Evolutionary conservation across 441 rosid species (phyloP).

Genomic region (Populus hybrid): DNA sequence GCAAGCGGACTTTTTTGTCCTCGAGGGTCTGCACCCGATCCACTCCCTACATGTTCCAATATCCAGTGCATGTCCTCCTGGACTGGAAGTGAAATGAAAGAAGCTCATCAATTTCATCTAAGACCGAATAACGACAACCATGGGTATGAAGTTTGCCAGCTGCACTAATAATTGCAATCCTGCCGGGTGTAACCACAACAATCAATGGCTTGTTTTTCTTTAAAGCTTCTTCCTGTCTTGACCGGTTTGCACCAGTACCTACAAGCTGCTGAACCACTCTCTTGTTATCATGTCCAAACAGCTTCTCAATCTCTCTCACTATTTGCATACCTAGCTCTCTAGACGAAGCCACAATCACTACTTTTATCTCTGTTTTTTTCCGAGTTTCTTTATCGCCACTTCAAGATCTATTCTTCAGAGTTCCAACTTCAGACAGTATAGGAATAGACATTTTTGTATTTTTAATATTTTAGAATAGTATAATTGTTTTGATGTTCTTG

Average conservation of each 20-base stretch:
- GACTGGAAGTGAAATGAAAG: slow-evolving; percentile 78
- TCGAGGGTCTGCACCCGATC: slow-evolving; percentile 46
- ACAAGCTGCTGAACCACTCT: slow-evolving; percentile 87
- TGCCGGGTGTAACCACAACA: slow-evolving; percentile 92
- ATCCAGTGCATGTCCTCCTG: slow-evolving; percentile 85
- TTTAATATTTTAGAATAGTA: slow-evolving; percentile 12
- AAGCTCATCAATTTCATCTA: slow-evolving; percentile 91
- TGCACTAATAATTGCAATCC: slow-evolving; percentile 89
- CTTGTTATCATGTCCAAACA: slow-evolving; percentile 72
- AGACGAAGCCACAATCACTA: slow-evolving; percentile 89
- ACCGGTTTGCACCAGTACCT: slow-evolving; percentile 94
- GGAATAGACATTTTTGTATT: slow-evolving; percentile 61
- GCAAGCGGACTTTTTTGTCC: slow-evolving; percentile 28
- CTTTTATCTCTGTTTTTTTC: slow-evolving; percentile 64
- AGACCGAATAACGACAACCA: slow-evolving; percentile 73
- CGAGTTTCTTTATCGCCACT: slow-evolving; percentile 31
- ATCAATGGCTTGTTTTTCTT: slow-evolving; percentile 88
- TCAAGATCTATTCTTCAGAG: slow-evolving; percentile 41
- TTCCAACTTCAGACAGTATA: slow-evolving; percentile 65
- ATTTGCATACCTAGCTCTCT: slow-evolving; percentile 94
- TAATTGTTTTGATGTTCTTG: too few species aligned
- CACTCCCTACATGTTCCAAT: slow-evolving; percentile 77
- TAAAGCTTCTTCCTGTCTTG: slow-evolving; percentile 93
- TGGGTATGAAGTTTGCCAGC: slow-evolving; percentile 89
- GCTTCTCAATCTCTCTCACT: slow-evolving; percentile 83